Evolutionary conservation across 129 eudicot species (phyloP).

Genomic region (Solidago caesia): DNA sequence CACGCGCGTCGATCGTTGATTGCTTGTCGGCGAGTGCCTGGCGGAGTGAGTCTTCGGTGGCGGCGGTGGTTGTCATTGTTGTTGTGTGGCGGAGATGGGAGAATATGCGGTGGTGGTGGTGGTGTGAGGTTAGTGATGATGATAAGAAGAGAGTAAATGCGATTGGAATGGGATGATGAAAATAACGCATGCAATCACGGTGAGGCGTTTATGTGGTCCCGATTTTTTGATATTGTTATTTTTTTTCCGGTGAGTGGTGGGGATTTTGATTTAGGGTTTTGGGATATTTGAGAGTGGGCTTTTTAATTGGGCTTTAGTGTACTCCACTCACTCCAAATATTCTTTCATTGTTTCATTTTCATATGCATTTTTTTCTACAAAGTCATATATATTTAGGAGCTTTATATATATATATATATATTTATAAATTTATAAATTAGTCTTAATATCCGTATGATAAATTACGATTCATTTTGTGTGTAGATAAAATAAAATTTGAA

Average conservation of each 20-base stretch:
- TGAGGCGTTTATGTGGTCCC: background rate
- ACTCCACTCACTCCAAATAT: conserved; percentile 12
- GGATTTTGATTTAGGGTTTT: conserved; percentile 31
- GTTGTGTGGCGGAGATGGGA: conserved; percentile 24
- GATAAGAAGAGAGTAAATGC: background rate
- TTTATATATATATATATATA: too few species aligned
- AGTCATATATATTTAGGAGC: too few species aligned
- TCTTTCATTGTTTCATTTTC: background rate
- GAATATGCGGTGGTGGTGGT: conserved; percentile 21
- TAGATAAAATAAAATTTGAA: too few species aligned
- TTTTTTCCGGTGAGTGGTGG: background rate
- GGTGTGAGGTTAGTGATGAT: background rate
- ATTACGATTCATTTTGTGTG: too few species aligned
- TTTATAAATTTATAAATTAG: too few species aligned
- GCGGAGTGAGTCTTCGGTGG: conserved; percentile 54
- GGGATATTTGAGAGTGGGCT: conserved; percentile 24
- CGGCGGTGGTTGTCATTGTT: conserved; percentile 12
- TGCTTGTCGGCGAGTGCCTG: conserved; percentile 39
- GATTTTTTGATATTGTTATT: conserved; percentile 1
- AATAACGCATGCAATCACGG: conserved; percentile 27
- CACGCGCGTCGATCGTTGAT: conserved; percentile 37
- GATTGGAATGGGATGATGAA: too few species aligned
- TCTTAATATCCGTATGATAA: too few species aligned
- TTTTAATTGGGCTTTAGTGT: conserved; percentile 26
- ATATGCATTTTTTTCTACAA: background rate